Conservation (phyloP, 345 rosid genomes). For the Aethionema arabicum region DNA sequence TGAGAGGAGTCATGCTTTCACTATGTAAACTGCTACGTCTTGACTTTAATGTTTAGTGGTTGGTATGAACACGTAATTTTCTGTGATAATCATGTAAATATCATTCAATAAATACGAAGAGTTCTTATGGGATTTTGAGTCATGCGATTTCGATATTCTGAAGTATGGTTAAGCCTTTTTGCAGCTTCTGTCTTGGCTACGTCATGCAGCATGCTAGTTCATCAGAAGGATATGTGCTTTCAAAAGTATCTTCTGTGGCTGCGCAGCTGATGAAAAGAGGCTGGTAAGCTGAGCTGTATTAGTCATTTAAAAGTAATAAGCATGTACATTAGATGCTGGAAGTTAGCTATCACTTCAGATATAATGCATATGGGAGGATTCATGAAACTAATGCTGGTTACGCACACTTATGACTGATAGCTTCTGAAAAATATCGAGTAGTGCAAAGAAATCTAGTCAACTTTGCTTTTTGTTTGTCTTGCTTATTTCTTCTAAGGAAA, state of each 20-base stretch:
- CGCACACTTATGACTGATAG: conserved; percentile 19
- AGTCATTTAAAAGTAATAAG: background rate
- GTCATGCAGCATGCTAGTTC: conserved; percentile 80
- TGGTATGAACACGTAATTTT: conserved; percentile 10
- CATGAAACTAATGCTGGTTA: conserved; percentile 4
- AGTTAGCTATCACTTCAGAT: conserved; percentile 16
- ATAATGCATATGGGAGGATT: conserved; percentile 19
- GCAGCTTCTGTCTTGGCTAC: conserved; percentile 86
- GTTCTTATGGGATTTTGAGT: conserved; percentile 8
- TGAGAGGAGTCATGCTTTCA: conserved; percentile 23
- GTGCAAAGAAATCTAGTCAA: conserved; percentile 8
- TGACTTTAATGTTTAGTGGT: conserved; percentile 12
- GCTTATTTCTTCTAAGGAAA: conserved; percentile 18
- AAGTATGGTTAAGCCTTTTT: conserved; percentile 15
- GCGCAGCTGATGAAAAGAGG: conserved; percentile 97
- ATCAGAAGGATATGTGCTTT: conserved; percentile 79
- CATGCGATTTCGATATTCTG: background rate
- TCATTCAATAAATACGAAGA: conserved; percentile 5
- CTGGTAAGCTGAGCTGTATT: conserved; percentile 58
- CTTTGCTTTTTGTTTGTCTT: conserved; percentile 12
- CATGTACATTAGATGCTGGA: conserved; percentile 19
- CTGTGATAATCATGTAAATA: background rate
- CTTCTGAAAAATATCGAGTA: conserved; percentile 15
- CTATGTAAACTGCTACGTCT: conserved; percentile 14
- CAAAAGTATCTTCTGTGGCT: conserved; percentile 92